A percentile compares a stretch with the other conserved stretches of the same genome.
Conservation (phyloP, 2,329 filamentous ascomycete species). For the Pleomassaria siparia region DNA sequence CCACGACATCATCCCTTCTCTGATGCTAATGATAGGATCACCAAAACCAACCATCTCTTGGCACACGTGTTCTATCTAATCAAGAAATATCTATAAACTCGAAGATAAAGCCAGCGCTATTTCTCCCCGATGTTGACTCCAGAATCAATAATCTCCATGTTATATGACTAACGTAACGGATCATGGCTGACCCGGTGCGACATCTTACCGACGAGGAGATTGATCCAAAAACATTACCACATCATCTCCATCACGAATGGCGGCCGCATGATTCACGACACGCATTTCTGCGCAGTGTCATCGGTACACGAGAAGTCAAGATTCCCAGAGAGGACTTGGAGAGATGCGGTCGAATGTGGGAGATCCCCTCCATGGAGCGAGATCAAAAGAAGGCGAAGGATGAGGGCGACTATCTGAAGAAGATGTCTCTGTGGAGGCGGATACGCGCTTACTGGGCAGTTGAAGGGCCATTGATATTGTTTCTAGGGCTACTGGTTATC, state of each 20-base stretch:
- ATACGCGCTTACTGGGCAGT: constrained; percentile 59
- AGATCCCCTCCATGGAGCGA: constrained; percentile 52
- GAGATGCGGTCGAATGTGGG: constrained; percentile 48
- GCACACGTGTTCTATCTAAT: not conserved
- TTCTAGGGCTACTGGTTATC: constrained; percentile 59
- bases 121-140: not conserved
- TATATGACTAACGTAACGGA: not conserved
- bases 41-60: not conserved
- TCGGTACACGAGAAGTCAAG: constrained; percentile 46
- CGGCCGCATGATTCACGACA: constrained; percentile 49
- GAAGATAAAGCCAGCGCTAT: not conserved
- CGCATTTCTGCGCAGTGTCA: constrained; percentile 54
- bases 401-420: constrained; percentile 50
- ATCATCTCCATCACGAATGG: constrained; percentile 48
- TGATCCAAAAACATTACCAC: constrained; percentile 48
- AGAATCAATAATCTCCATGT: not conserved
- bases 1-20: not conserved
- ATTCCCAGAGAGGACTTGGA: constrained; percentile 54
- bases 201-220: constrained; percentile 50
- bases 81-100: not conserved
- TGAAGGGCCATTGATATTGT: constrained; percentile 55
- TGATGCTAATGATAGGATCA: not conserved
- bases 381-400: constrained; percentile 52
- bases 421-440: constrained; percentile 50
- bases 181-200: constrained; percentile 26